A percentile compares a stretch with the other conserved stretches of the same genome.
Conservation (phyloP, 1,139 yeast species). For the Hemisphaericaspora lyxosophila region DNA sequence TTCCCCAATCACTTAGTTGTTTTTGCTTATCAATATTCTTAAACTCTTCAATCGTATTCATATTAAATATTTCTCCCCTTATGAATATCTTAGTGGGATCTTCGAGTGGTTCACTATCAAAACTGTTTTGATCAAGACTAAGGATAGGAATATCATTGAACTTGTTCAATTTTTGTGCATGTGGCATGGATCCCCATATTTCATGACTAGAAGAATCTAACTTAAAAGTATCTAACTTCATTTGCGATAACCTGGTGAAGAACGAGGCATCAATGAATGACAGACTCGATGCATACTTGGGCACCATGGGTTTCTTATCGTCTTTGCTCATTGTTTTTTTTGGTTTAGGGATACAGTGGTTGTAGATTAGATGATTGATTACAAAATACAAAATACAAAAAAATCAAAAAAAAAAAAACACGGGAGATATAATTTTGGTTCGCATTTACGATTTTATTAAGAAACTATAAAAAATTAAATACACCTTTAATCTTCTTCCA, state of each 20-base stretch:
- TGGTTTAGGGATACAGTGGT: neutral
- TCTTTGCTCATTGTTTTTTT: neutral
- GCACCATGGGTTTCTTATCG: slow-evolving; percentile 14
- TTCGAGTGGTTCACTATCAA: slow-evolving; percentile 39
- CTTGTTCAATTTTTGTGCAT: slow-evolving; percentile 32
- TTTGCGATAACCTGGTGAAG: slow-evolving; percentile 67
- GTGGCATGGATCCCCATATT: slow-evolving; percentile 38
- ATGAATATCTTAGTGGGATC: slow-evolving; percentile 23
- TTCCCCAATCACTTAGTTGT: slow-evolving; percentile 51
- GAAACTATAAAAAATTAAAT: slow-evolving; percentile 1
- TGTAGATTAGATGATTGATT: neutral
- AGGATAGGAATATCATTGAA: slow-evolving; percentile 44
- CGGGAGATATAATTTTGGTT: neutral
- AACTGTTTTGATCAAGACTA: slow-evolving; percentile 40
- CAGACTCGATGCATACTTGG: slow-evolving; percentile 53
- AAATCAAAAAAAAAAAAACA: neutral
- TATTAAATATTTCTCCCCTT: slow-evolving; percentile 47
- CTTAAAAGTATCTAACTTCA: slow-evolving; percentile 67
- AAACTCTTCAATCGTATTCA: slow-evolving; percentile 85
- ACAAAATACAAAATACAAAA: too few species aligned
- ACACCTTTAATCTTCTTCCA: slow-evolving; percentile 18
- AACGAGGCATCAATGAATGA: slow-evolving; percentile 86
- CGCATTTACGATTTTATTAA: neutral
- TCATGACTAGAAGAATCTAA: slow-evolving; percentile 50
- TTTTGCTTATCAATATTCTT: slow-evolving; percentile 61